These are phyloP conservation scores for Phaeomoniella chlamydospora DNA, from an alignment of 2,329 filamentous ascomycete genomes.

Conservation along the genomic window DNA sequence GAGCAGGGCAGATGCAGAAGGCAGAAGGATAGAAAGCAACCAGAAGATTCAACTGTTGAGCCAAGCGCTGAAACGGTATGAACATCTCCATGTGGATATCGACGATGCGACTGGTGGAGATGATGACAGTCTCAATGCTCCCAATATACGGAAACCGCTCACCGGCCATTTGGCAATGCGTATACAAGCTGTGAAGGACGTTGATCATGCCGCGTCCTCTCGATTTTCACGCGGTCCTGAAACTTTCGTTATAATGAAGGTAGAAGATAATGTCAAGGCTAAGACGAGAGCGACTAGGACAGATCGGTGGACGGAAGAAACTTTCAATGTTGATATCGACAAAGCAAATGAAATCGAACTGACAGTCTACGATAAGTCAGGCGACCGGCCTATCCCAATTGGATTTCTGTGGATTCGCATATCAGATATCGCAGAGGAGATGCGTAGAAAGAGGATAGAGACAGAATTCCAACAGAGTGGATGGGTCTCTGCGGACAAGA, in stretches of 20 bases:
- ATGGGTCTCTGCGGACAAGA: constrained; percentile 95
- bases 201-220: constrained; percentile 74
- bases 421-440: constrained; percentile 93
- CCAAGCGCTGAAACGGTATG: constrained; percentile 91
- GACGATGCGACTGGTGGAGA: constrained; percentile 52
- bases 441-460: constrained; percentile 93
- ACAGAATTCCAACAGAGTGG: constrained; percentile 86
- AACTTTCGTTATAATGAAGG: constrained; percentile 91
- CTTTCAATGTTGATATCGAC: constrained; percentile 84
- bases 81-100: constrained; percentile 90
- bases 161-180: constrained; percentile 79
- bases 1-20: constrained; percentile 85
- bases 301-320: constrained; percentile 84
- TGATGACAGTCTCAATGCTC: constrained; percentile 95
- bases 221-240: constrained; percentile 84
- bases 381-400: constrained; percentile 81
- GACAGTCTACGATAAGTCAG: constrained; percentile 91
- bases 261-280: constrained; percentile 84
- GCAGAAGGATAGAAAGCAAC: constrained; percentile 80
- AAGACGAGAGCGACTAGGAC: constrained; percentile 72
- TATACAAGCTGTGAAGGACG: constrained; percentile 79
- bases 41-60: constrained; percentile 95
- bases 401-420: constrained; percentile 93
- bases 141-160: constrained; percentile 89
- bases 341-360: constrained; percentile 98